phyloP scores from a whole-genome alignment of 768 basidiomycete species.

The Lactifluus echinatus region DNA sequence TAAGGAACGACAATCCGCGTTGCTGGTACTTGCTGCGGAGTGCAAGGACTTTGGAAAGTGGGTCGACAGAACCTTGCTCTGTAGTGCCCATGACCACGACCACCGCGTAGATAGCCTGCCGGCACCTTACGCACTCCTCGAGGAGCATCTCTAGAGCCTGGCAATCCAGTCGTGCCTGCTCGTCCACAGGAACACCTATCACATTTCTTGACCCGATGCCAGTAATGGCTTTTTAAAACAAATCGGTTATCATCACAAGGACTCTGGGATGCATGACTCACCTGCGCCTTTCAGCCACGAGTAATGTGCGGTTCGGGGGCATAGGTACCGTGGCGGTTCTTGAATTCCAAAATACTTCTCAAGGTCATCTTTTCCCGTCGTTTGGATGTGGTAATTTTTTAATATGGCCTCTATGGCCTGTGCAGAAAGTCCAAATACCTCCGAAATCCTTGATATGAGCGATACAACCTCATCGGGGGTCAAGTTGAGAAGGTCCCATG shows the following conservation, averaged over 20 bases:
- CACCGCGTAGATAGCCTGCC: constrained; percentile 34
- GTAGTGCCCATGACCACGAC: constrained; percentile 38
- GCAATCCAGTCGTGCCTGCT: constrained; percentile 30
- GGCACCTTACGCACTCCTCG: constrained; percentile 25
- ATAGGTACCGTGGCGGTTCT: constrained; percentile 23
- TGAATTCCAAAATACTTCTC: constrained; percentile 23
- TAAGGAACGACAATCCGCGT: constrained; percentile 32
- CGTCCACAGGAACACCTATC: constrained; percentile 30
- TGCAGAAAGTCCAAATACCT: constrained; percentile 30
- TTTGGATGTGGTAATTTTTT: constrained; percentile 30
- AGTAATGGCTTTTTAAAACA: constrained; percentile 28
- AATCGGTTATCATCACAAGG: background rate
- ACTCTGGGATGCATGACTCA: constrained; percentile 21
- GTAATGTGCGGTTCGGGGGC: constrained; percentile 33
- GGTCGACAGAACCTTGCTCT: constrained; percentile 38
- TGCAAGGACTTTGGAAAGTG: constrained; percentile 30
- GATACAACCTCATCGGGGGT: constrained; percentile 27
- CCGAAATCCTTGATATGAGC: constrained; percentile 29
- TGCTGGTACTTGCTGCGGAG: constrained; percentile 28
- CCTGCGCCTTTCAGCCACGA: constrained; percentile 43
- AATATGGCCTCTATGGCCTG: constrained; percentile 28
- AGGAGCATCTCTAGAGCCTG: constrained; percentile 24
- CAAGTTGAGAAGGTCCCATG: constrained; percentile 39
- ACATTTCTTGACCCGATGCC: constrained; percentile 37
- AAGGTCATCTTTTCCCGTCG: constrained; percentile 29